These are phyloP conservation scores for Trichoderma atrobrunneum DNA, from an alignment of 2,329 filamentous ascomycete species.

Conservation along the genomic window DNA sequence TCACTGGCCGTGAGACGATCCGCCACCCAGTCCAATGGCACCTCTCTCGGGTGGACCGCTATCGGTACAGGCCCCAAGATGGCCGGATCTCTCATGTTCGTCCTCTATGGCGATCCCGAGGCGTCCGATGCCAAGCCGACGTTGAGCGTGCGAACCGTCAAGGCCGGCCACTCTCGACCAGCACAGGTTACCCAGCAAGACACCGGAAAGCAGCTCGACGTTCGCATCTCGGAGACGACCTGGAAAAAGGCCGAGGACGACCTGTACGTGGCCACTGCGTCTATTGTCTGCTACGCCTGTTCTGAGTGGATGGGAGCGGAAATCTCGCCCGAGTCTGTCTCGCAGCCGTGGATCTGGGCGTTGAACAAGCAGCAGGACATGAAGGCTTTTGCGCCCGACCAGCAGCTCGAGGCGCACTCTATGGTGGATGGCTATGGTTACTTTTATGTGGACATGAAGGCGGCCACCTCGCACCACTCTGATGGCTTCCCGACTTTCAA, in stretches of 20 bases:
- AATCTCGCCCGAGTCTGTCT: slow-evolving; percentile 21
- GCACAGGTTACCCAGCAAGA: neutral
- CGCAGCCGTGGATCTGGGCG: slow-evolving; percentile 29
- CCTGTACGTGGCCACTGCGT: slow-evolving; percentile 20
- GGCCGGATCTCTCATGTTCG: slow-evolving; percentile 25
- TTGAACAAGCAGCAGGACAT: slow-evolving; percentile 27
- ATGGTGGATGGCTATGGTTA: slow-evolving; percentile 19
- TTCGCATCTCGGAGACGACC: slow-evolving; percentile 19
- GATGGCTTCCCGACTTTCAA: slow-evolving; percentile 16
- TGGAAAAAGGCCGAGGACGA: slow-evolving; percentile 11
- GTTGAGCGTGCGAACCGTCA: slow-evolving; percentile 22
- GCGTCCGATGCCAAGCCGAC: neutral
- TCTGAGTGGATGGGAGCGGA: slow-evolving; percentile 23
- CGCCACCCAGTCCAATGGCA: neutral
- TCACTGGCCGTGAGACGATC: slow-evolving; percentile 18
- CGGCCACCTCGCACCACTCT: slow-evolving; percentile 19
- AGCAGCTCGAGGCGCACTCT: slow-evolving; percentile 20
- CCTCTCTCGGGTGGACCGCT: slow-evolving; percentile 22
- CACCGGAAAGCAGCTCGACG: slow-evolving; percentile 5
- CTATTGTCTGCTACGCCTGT: slow-evolving; percentile 27
- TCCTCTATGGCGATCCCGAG: slow-evolving; percentile 24
- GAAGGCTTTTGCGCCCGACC: slow-evolving; percentile 19
- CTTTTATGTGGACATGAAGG: slow-evolving; percentile 25
- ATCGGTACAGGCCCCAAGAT: slow-evolving; percentile 22
- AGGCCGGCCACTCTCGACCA: slow-evolving; percentile 17